These are phyloP conservation scores for Epichloe bromicola DNA, from an alignment of 2,329 filamentous ascomycete genomes.

Conservation along the genomic window DNA sequence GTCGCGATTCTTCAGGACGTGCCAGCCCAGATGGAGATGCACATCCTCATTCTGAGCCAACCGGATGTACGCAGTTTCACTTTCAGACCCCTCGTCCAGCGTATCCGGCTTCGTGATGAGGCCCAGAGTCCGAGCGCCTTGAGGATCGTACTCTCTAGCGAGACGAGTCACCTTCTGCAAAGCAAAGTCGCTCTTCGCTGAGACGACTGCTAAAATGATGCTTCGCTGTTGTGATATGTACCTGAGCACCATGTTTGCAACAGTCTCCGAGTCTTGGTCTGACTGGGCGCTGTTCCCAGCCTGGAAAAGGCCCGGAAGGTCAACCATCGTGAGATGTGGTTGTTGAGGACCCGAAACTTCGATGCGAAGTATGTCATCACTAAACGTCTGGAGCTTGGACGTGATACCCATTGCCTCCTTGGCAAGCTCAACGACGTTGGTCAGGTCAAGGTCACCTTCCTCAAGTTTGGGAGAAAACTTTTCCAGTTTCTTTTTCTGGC, in stretches of 20 bases:
- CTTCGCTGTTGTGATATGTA: constrained; percentile 47
- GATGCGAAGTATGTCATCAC: constrained; percentile 31
- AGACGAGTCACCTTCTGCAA: constrained; percentile 42
- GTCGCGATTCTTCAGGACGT: constrained; percentile 34
- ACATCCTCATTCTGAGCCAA: constrained; percentile 34
- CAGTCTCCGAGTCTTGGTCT: constrained; percentile 26
- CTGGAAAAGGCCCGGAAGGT: constrained; percentile 43
- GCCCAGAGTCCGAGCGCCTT: constrained; percentile 33
- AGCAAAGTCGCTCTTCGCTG: constrained; percentile 40
- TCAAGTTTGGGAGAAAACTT: constrained; percentile 12
- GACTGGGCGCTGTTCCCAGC: constrained; percentile 31
- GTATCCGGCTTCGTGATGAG: constrained; percentile 45
- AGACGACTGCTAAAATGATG: constrained; percentile 47
- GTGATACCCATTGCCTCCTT: constrained; percentile 36
- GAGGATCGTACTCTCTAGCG: constrained; percentile 16
- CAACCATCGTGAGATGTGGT: constrained; percentile 44
- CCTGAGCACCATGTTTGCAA: constrained; percentile 31
- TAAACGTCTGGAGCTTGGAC: constrained; percentile 24
- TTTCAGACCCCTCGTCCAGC: constrained; percentile 19
- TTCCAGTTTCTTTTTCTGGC: constrained; percentile 13
- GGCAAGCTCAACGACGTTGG: constrained; percentile 25
- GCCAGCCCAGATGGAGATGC: constrained; percentile 37
- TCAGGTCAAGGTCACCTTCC: constrained; percentile 13
- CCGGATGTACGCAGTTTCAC: constrained; percentile 24
- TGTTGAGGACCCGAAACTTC: constrained; percentile 33